phyloP scores from a whole-genome alignment of 768 basidiomycete genomes.

The Crucibulum laeve region DNA sequence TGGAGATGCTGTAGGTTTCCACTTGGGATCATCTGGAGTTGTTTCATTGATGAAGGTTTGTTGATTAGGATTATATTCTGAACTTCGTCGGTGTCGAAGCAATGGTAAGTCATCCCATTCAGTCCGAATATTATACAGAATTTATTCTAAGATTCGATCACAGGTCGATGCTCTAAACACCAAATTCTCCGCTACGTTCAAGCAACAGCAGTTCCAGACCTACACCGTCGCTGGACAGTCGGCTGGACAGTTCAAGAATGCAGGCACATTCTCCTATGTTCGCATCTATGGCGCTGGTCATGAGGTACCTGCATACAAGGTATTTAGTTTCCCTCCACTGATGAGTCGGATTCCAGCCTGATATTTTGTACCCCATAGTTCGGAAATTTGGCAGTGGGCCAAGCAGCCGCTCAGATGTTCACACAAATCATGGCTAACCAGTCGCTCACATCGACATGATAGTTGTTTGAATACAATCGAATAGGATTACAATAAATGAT shows the following conservation, averaged over 20 bases:
- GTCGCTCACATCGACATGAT: conserved; percentile 12
- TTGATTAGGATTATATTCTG: conserved; percentile 43
- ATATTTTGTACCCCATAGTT: no score
- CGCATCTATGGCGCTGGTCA: conserved; percentile 42
- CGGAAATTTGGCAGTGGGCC: conserved; percentile 27
- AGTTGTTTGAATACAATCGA: not conserved
- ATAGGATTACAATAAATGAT: no score
- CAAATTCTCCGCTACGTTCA: conserved; percentile 33
- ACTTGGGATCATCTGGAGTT: not conserved
- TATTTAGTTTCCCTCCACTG: conserved; percentile 6
- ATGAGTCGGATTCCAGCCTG: no score
- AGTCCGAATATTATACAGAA: not conserved
- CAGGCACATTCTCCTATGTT: conserved; percentile 51
- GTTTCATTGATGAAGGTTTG: not conserved
- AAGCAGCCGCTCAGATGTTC: conserved; percentile 41
- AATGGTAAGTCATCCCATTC: conserved; percentile 31
- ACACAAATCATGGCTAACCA: conserved; percentile 36
- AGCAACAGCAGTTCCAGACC: conserved; percentile 34
- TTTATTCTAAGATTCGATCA: not conserved
- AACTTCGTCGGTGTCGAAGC: conserved; percentile 56
- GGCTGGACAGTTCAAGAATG: conserved; percentile 51
- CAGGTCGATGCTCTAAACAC: conserved; percentile 46
- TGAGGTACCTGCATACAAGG: conserved; percentile 38
- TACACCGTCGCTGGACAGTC: conserved; percentile 43
- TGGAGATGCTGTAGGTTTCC: conserved; percentile 47